Percentiles rank a stretch among this genome's conserved stretches.
phyloP scores from a whole-genome alignment of 208 protist species.

The Leishmania amazonensis region DNA sequence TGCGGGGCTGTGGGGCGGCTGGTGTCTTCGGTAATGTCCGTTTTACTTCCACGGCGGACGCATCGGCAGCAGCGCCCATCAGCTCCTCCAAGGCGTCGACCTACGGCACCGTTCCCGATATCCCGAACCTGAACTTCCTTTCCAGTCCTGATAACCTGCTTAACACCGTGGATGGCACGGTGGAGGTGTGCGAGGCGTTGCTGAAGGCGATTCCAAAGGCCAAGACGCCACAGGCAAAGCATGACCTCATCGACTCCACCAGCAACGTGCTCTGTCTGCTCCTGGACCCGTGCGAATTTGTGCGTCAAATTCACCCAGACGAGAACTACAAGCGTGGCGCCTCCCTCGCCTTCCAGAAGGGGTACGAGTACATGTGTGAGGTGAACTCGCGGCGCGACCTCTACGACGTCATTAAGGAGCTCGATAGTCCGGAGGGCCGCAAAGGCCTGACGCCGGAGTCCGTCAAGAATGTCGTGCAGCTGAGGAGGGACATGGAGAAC shows the following conservation, averaged over 20 bases:
- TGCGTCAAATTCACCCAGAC: slow-evolving; percentile 90
- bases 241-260: slow-evolving; percentile 92
- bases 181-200: slow-evolving; percentile 75
- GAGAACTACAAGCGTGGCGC: slow-evolving; percentile 84
- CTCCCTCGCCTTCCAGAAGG: slow-evolving; percentile 79
- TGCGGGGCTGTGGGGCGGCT: background rate
- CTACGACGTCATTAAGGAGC: slow-evolving; percentile 85
- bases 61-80: slow-evolving; percentile 6
- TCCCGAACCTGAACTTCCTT: slow-evolving; percentile 85
- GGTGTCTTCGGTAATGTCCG: background rate
- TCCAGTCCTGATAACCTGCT: slow-evolving; percentile 55
- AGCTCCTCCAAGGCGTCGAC: background rate
- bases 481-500: slow-evolving; percentile 92
- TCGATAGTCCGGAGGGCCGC: slow-evolving; percentile 65
- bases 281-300: slow-evolving; percentile 93
- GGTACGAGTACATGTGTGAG: slow-evolving; percentile 91
- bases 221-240: slow-evolving; percentile 73
- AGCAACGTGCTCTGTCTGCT: slow-evolving; percentile 92
- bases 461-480: slow-evolving; percentile 90
- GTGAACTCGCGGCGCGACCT: slow-evolving; percentile 88
- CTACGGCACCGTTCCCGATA: slow-evolving; percentile 39
- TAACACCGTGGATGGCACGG: slow-evolving; percentile 70
- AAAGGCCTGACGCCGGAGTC: slow-evolving; percentile 76
- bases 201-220: slow-evolving; percentile 72
- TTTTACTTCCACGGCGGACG: background rate